phyloP scores from a whole-genome alignment of 2,329 filamentous ascomycete species.

The Pyricularia pennisetigena region DNA sequence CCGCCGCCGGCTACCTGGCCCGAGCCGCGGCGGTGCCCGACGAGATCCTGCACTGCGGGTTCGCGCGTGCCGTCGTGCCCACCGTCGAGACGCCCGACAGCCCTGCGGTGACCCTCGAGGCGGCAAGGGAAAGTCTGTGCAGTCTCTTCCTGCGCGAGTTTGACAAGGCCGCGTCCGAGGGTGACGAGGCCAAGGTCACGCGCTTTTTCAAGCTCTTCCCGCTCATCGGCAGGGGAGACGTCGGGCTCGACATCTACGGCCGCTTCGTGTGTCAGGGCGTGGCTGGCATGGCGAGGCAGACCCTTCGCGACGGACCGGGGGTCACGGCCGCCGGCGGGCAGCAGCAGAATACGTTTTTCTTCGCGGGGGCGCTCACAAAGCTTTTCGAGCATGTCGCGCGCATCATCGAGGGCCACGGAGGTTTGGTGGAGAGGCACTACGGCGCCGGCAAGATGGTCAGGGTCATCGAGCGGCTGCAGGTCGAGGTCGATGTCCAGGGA shows the following conservation, averaged over 20 bases:
- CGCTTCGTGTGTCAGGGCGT: slow-evolving; percentile 95
- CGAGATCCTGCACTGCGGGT: slow-evolving; percentile 70
- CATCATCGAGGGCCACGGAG: slow-evolving; percentile 87
- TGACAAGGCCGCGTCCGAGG: slow-evolving; percentile 77
- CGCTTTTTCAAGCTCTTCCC: slow-evolving; percentile 98
- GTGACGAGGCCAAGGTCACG: slow-evolving; percentile 83
- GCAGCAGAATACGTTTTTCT: slow-evolving; percentile 64
- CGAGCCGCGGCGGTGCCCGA: slow-evolving; percentile 74
- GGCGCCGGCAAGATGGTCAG: slow-evolving; percentile 86
- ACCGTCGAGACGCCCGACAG: slow-evolving; percentile 92
- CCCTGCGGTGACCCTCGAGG: slow-evolving; percentile 76
- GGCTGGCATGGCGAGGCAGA: slow-evolving; percentile 69
- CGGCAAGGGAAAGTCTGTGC: slow-evolving; percentile 81
- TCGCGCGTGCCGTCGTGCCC: slow-evolving; percentile 86
- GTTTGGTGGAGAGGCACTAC: slow-evolving; percentile 88
- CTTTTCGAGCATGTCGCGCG: slow-evolving; percentile 96
- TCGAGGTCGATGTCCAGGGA: slow-evolving; percentile 92
- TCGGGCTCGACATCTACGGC: slow-evolving; percentile 89
- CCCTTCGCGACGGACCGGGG: slow-evolving; percentile 59
- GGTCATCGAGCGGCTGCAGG: slow-evolving; percentile 85
- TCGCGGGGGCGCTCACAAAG: slow-evolving; percentile 80
- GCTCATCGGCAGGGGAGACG: slow-evolving; percentile 78
- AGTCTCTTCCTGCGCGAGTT: slow-evolving; percentile 89
- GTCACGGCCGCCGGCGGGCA: slow-evolving; percentile 30
- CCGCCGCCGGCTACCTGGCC: slow-evolving; percentile 80